Base-by-base conservation (phyloP, 345 rosid species). In the Aquilaria sinensis region DNA sequence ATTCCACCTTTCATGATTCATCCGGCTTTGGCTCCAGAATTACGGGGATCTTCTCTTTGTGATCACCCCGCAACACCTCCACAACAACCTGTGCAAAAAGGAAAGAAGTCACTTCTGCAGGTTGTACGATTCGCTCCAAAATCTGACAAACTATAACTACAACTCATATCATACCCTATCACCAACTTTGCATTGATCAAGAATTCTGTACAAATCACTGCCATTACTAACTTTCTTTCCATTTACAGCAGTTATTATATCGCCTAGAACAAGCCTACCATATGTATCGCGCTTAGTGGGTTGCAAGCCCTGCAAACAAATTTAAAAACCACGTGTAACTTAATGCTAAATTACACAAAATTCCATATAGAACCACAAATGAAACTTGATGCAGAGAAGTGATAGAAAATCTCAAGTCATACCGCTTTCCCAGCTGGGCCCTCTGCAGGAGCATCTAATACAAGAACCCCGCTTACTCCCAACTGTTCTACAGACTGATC, bases 391-490 rank as follows among this genome's bases (percentile, higher is more conserved):
- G 32, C 58, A 15, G 12, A 30, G 46, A 30, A 53, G 43, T 37
- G 43, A 1, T 8, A 8, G 8, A 23, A 70, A 72, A 52, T 2
- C 53, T 30, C 59, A 41, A 50, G 43, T 58, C 82, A 69, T 88
- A 93, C 97, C 59, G 98, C 98, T 81, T 90, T 93, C 15, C 98
- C 97, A 7, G 98, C 97, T 45, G 98, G 98, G 62, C 98, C 98
- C 80, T 71, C 80, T 31, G 75, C 65, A 11, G 98, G 97, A 72
- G 98, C 98, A 60, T 93, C 98, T 63, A 93, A 82, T 61, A 93
- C 89, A 13, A 93, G 98, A 65, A 93, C 98, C n/a, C 98, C 98
- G 60, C 97, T 86, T 30, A 93, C 92, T 65, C 97, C 98, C 63
- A 93, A 70, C 63, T 93, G 96, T 62, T 93, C 97, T 34, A 93